A percentile compares a stretch with the other conserved stretches of the same genome.
phyloP scores from a whole-genome alignment of 208 protist genomes.

The Trypanosoma melophagium region DNA sequence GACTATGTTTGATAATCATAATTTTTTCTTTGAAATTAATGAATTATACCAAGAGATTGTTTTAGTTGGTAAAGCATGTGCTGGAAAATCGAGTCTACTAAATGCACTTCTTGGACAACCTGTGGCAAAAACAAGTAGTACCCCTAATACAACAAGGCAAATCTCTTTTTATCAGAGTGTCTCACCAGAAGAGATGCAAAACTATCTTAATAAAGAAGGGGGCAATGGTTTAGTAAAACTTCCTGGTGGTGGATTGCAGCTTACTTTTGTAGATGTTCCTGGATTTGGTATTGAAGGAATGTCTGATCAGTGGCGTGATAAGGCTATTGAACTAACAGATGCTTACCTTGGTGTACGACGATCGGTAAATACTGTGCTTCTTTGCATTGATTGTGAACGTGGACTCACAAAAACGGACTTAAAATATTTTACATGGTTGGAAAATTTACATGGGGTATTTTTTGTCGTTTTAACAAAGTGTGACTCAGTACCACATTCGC shows the following conservation, averaged over 20 bases:
- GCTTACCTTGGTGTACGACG: constrained; percentile 90
- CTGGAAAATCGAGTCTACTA: constrained; percentile 87
- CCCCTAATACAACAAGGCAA: constrained; percentile 79
- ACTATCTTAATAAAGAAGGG: constrained; percentile 62
- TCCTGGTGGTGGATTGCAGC: constrained; percentile 78
- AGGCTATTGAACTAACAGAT: constrained; percentile 84
- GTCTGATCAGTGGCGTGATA: constrained; percentile 86
- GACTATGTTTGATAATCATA: constrained; percentile 80
- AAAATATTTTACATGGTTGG: constrained; percentile 87
- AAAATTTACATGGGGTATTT: constrained; percentile 89
- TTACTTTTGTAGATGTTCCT: constrained; percentile 91
- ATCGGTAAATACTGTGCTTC: constrained; percentile 89
- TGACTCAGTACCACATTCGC: constrained; percentile 84
- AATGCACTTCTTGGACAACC: constrained; percentile 81
- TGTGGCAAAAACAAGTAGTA: constrained; percentile 85
- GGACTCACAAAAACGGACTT: constrained; percentile 87
- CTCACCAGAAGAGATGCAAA: constrained; percentile 71
- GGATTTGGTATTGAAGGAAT: constrained; percentile 91
- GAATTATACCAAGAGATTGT: constrained; percentile 91
- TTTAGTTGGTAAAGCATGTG: constrained; percentile 76
- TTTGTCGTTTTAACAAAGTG: constrained; percentile 91
- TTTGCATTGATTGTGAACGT: constrained; percentile 87
- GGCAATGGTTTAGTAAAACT: constrained; percentile 85
- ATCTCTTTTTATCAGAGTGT: constrained; percentile 91
- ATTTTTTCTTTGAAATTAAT: constrained; percentile 91